phyloP scores from a whole-genome alignment of 2,329 filamentous ascomycete genomes.

The Penicillium sp. region DNA sequence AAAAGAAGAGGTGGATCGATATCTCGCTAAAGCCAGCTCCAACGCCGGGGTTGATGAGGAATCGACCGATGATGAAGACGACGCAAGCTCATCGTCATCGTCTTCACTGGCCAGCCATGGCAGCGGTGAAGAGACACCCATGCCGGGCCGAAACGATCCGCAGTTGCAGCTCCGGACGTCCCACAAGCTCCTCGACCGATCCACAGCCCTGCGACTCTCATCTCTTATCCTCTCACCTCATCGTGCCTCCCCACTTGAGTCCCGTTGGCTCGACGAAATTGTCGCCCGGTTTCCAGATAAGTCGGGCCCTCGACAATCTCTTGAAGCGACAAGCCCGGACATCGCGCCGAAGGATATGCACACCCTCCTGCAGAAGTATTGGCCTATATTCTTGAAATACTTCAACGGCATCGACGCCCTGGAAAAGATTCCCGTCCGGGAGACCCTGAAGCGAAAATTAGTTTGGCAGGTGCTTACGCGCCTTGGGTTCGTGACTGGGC shows the following conservation, averaged over 20 bases:
- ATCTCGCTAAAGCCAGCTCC: constrained; percentile 30
- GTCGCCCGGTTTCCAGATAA: constrained; percentile 38
- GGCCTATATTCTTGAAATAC: constrained; percentile 75
- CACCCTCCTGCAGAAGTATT: constrained; percentile 57
- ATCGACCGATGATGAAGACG: constrained; percentile 22
- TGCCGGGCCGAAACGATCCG: constrained; percentile 28
- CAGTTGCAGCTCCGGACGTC: constrained; percentile 30
- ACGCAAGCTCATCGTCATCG: constrained; percentile 37
- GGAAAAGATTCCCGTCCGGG: constrained; percentile 80
- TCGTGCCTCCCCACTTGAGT: constrained; percentile 74
- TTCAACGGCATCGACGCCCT: constrained; percentile 82
- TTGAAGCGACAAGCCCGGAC: constrained; percentile 14
- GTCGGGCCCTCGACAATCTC: constrained; percentile 5
- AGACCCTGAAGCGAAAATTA: constrained; percentile 78
- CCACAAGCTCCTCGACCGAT: constrained; percentile 35
- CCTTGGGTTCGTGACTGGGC: constrained; percentile 63
- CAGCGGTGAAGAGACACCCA: constrained; percentile 39
- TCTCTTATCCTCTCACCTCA: constrained; percentile 75
- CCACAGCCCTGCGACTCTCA: constrained; percentile 45
- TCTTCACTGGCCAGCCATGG: constrained; percentile 39
- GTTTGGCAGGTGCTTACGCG: constrained; percentile 57
- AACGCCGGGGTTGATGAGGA: constrained; percentile 23
- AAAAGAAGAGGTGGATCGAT: constrained; percentile 57
- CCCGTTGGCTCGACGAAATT: constrained; percentile 61
- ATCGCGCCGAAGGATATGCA: constrained; percentile 23